These are phyloP conservation scores for Sporothrix protearum DNA, from an alignment of 2,329 filamentous ascomycete species.

Conservation along the genomic window DNA sequence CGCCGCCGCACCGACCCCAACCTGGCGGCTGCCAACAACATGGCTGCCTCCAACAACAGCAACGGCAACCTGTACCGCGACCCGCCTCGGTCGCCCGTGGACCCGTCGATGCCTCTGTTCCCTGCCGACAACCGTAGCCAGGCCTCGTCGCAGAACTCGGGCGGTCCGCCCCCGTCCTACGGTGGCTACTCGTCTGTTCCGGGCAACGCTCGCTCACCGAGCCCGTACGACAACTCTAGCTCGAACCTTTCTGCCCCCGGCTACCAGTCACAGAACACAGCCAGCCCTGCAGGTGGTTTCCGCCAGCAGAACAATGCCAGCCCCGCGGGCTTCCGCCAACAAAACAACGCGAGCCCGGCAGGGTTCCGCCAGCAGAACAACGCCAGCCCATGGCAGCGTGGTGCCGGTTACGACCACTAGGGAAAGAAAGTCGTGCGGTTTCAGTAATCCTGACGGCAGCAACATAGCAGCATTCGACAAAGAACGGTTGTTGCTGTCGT, in stretches of 20 bases:
- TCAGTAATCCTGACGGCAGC: neutral
- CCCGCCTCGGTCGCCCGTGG: conserved; percentile 45
- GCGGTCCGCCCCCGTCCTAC: conserved; percentile 22
- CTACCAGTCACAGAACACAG: conserved; percentile 41
- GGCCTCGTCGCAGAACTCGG: conserved; percentile 29
- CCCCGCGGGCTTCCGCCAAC: conserved; percentile 32
- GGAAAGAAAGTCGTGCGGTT: conserved; percentile 7
- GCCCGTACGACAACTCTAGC: conserved; percentile 31
- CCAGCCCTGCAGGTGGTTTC: conserved; percentile 34
- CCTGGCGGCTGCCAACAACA: conserved; percentile 17
- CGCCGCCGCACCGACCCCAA: conserved; percentile 41
- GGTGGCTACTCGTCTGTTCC: conserved; percentile 18
- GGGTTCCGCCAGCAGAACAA: conserved; percentile 26
- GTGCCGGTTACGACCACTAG: conserved; percentile 50
- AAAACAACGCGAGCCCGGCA: conserved; percentile 35
- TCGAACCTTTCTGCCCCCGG: conserved; percentile 28
- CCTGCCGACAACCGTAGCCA: conserved; percentile 39
- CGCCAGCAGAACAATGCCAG: conserved; percentile 33
- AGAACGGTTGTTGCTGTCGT: no score
- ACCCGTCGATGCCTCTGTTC: conserved; percentile 51
- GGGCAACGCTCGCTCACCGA: conserved; percentile 31
- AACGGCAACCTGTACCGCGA: conserved; percentile 34
- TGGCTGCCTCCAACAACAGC: conserved; percentile 17
- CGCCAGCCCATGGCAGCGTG: conserved; percentile 53
- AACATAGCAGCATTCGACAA: no score